Base-by-base conservation (phyloP, 2,329 filamentous ascomycete species). In the Fusarium clavum region DNA sequence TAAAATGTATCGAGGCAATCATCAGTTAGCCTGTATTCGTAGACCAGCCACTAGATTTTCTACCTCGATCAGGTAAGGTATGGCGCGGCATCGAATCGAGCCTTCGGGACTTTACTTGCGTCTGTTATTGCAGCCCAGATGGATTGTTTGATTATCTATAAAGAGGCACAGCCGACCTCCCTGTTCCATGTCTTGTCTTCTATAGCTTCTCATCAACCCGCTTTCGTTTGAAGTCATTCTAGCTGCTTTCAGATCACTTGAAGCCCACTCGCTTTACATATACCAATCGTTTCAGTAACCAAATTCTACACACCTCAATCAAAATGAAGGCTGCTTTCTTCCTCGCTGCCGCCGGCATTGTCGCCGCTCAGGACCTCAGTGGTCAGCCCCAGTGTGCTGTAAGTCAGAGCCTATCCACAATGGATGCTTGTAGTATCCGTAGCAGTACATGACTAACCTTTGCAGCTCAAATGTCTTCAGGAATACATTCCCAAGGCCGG, bases 281-380 rank as follows among this genome's bases (percentile, higher is more conserved):
- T 18, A 29, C 14, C 65, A 58, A 67, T 70, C 57, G 30, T 40
- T 47, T 45, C 32, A 59, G 41, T 34, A 61, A 22, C 24, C 30
- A 34, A 47, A 46, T 11, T 11, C 27, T 32, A 49, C 45, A 27
- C 9, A 48, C 30, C 46, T 47, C 14, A 51, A 25, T 67, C 77
- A 83, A 72, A 22, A 84, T 84, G 82, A 84, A 83, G 81, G 69
- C 76, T 70, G 54, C 77, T 43, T 65, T 80, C 60, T 62, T 80
- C 56, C 64, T 80, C 53, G 78, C 77, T 61, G 70, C 73, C 41
- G 77, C 75, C 51, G 76, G 80, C 75, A 64, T 83, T 40, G 81
- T 77, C 44, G 77, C 78, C 52, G 82, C 81, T 32, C 81, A 83
- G 73, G 69, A 80, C 70, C 75, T 83, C 52, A 43, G 64, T 27